Base-by-base conservation (phyloP, 139 green algal genomes). In the Haematococcus sp. region DNA sequence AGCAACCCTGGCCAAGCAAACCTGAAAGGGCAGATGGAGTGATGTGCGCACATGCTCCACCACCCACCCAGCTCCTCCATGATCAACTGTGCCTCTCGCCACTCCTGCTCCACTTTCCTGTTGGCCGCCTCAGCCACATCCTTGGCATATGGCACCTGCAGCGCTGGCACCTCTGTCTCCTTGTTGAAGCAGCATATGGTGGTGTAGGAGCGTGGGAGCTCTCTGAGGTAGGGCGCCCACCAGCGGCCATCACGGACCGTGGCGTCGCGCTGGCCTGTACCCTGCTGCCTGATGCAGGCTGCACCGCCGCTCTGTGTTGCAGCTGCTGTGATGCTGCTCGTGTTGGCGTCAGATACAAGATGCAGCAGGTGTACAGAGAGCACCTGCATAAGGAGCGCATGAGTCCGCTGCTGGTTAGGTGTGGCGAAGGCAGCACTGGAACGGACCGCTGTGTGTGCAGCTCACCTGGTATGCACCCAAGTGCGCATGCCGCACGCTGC, bases 161-260 rank as follows among this genome's bases (percentile, higher is more conserved):
- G 72, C 20, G 35, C 81, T 16, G 32, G 34, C 11, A 70, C 61
- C 1, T 88, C 79, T 9, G 40, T 51, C 2, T 80, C 0, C 0
- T 59, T 31, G 40, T 11, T 49, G 33, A 86, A 90, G 73, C 70
- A 77, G 28, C 63, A 58, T 15, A 89, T 59, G 0, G 82, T 88
- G 35, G 81, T 83, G 80, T 93, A 94, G 31, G 25, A 63, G 0
- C 59, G 72, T 0, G 91, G 91, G 34, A 96, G 82, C 65, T 83
- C 74, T n/a, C n/a, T 32, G 1, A 96, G 52, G 83, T 96, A 96
- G 1, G 77, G 81, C 5, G 19, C 9, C 91, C 91, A 96, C 60
- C 76, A 79, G 7, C 83, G 92, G 49, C 35, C 35, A 25, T 49
- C 40, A 7, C 7, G 40, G 11, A 49, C 11, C 7, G 40, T 11